phyloP scores from a whole-genome alignment of 495 filamentous ascomycete species.

The Penicillium waksmanii region DNA sequence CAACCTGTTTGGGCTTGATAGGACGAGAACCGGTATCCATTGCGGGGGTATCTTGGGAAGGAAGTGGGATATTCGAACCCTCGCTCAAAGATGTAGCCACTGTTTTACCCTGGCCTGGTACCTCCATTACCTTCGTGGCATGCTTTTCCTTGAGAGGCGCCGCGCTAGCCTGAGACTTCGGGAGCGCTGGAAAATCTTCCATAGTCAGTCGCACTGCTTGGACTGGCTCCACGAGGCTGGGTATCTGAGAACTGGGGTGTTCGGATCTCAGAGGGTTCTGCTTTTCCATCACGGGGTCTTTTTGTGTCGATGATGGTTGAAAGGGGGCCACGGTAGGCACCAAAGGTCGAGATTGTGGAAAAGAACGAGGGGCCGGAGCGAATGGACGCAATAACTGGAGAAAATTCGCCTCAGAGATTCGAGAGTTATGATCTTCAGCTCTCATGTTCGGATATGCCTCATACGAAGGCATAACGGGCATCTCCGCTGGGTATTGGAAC shows the following conservation, averaged over 20 bases:
- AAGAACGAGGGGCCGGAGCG: neutral
- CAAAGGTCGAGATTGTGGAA: neutral
- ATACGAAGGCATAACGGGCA: neutral
- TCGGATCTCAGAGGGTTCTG: neutral
- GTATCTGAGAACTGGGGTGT: neutral
- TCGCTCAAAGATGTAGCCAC: neutral
- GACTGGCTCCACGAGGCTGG: neutral
- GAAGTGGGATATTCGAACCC: neutral
- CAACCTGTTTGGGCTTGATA: neutral
- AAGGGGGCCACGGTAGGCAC: conserved; percentile 4
- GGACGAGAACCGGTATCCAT: neutral
- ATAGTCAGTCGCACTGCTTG: neutral
- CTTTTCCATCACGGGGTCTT: neutral
- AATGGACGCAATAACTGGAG: neutral
- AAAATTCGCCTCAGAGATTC: neutral
- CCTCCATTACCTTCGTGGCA: neutral
- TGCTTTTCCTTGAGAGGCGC: neutral
- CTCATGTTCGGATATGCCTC: neutral
- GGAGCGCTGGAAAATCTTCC: neutral
- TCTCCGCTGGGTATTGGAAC: neutral
- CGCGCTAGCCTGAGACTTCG: neutral
- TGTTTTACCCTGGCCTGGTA: neutral
- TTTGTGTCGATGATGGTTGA: neutral
- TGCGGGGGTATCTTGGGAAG: neutral
- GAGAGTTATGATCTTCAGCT: neutral